Evolutionary conservation across 2,329 filamentous ascomycete genomes (phyloP), one percentile per base, ranked within the genome.

Genomic region (Plenodomus biglobosus): DNA sequence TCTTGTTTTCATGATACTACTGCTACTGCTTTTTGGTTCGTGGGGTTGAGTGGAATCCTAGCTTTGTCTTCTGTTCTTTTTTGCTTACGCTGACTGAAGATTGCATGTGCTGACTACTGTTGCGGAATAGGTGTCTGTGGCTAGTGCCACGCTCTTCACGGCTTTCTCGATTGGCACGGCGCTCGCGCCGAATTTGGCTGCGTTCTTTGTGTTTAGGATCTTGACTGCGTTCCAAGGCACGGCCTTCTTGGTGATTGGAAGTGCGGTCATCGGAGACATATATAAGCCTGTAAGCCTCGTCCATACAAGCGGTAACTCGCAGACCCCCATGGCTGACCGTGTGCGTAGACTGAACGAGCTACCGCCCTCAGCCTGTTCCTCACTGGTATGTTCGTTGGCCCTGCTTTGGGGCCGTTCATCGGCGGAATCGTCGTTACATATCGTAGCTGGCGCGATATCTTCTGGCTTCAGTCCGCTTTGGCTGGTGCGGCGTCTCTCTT

Each of bases 371-470:
- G 85, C 1, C 91, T 85, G 84, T 90, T 90, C 60, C 68, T 90
- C 34, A 83, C 80, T 0, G 87, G 87, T 0, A 88, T 85, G 0
- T 74, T 91, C 0, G 82, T 90, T 38, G 88, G 87, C 0, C 87
- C 88, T 6, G 66, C 68, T 5, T 36, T 71, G 21, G 67, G 87
- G 1, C 82, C 83, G 0, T 87, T 90, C 59, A 75, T 91, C 8
- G 83, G 88, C 45, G 88, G 87, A 19, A 84, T 90, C 38, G 88
- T 92, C 42, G 86, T 91, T 15, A 91, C 87, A 0, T 90, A 84
- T 69, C 77, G 79, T 6, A 81, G 78, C 2, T 92, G 88, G 88
- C 79, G 86, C 16, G 81, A 82, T 36, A 89, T 91, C 44, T 91
- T 90, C 73, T 91, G 86, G 84, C 75, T 92, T 0, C 87, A 91